phyloP scores from a whole-genome alignment of 2,329 filamentous ascomycete genomes.

The Monilinia polystroma region DNA sequence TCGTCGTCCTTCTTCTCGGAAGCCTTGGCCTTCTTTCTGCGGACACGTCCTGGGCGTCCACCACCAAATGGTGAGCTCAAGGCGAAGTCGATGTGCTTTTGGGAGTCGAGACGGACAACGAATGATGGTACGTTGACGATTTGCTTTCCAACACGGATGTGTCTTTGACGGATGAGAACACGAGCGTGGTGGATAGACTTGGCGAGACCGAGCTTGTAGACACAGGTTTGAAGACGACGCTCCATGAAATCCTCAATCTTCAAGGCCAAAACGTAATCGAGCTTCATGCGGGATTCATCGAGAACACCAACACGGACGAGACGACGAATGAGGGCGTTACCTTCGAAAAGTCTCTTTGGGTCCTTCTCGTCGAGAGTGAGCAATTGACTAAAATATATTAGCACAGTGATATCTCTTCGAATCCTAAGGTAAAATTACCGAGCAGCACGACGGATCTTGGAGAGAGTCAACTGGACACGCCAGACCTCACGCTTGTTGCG shows the following conservation, averaged over 20 bases:
- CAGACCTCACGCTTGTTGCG: conserved; percentile 99
- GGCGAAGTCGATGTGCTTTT: conserved; percentile 99
- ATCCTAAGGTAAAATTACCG: conserved; percentile 59
- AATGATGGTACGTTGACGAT: conserved; percentile 99
- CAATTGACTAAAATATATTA: conserved; percentile 72
- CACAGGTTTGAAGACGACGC: conserved; percentile 98
- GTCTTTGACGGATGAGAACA: conserved; percentile 98
- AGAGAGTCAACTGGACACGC: conserved; percentile 98
- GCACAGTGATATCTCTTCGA: not conserved
- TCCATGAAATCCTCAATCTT: conserved; percentile 99
- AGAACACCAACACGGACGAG: conserved; percentile 99
- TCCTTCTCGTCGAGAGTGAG: conserved; percentile 99
- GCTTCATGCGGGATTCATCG: conserved; percentile 99
- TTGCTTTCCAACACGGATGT: conserved; percentile 99
- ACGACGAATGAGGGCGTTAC: conserved; percentile 99
- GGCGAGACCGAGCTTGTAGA: conserved; percentile 99
- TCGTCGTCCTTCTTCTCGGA: conserved; percentile 80
- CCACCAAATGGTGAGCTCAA: conserved; percentile 97
- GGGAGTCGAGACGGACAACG: conserved; percentile 98
- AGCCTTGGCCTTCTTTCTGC: conserved; percentile 99
- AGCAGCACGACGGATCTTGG: conserved; percentile 99
- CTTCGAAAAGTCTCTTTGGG: conserved; percentile 99
- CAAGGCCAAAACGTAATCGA: conserved; percentile 99
- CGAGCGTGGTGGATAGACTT: conserved; percentile 99
- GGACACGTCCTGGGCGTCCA: conserved; percentile 93